Evolutionary conservation across 768 basidiomycete species (phyloP).

Genomic region (Hygrocybe punicea): DNA sequence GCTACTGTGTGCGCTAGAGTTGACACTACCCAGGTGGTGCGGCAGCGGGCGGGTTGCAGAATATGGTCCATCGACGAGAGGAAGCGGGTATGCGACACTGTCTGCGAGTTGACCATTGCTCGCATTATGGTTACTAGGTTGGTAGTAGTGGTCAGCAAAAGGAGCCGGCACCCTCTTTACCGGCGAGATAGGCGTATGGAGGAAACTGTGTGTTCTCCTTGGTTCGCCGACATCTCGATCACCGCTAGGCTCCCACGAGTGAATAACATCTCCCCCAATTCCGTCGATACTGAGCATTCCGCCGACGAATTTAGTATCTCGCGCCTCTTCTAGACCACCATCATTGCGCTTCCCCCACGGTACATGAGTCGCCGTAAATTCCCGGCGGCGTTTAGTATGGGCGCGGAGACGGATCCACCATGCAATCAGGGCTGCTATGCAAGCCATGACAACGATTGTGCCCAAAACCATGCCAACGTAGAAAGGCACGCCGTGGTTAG

Average conservation of each 20-base stretch:
- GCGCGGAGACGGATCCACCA: constrained; percentile 46
- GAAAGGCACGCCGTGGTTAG: constrained; percentile 38
- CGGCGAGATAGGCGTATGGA: constrained; percentile 16
- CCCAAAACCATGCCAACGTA: constrained; percentile 53
- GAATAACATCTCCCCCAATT: constrained; percentile 24
- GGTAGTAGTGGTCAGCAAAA: constrained; percentile 12
- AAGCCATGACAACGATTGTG: constrained; percentile 43
- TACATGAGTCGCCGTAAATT: constrained; percentile 32
- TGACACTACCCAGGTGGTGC: constrained; percentile 27
- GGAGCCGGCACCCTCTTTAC: constrained; percentile 17
- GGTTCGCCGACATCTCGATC: constrained; percentile 46
- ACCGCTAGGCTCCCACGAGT: constrained; percentile 37
- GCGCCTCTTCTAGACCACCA: constrained; percentile 22
- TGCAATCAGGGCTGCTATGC: constrained; percentile 45
- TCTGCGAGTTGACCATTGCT: constrained; percentile 19
- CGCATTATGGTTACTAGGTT: constrained; percentile 9
- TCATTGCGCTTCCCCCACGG: constrained; percentile 35
- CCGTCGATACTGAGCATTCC: constrained; percentile 21
- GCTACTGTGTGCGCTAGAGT: constrained; percentile 23
- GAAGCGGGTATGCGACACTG: constrained; percentile 21
- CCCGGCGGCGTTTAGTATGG: constrained; percentile 35
- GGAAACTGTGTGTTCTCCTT: constrained; percentile 31
- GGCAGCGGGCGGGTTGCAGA: constrained; percentile 26
- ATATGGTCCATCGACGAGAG: constrained; percentile 20
- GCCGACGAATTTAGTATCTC: constrained; percentile 19